Base-by-base conservation (phyloP, 2,329 filamentous ascomycete species). In the Colletotrichum neosansevieriae region DNA sequence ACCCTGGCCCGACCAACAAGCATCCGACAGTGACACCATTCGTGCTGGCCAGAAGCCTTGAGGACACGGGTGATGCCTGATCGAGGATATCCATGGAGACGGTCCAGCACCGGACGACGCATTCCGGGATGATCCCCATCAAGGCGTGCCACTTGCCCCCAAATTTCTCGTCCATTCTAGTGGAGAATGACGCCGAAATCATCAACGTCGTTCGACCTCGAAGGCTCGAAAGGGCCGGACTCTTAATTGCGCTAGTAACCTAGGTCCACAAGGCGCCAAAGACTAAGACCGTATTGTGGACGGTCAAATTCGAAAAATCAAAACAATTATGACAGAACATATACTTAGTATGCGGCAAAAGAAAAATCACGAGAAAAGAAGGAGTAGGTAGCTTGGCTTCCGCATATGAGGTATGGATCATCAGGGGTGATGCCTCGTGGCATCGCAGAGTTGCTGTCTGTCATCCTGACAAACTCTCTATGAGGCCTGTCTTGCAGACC, bases 111-210 rank as follows among this genome's bases (percentile, higher is more conserved):
- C 61, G 40, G 32, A 50, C 11, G 38, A 59, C 4, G 36, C 19
- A 17, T 42, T 38, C 66, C 12, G 54, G 61, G 61, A 50, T 60
- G 32, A 65, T 60, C 66, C 61, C 56, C n/a, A 44, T 38, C 50
- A 17, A 42, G 45, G 24, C 38, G 49, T 58, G n/a, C 32, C 45
- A 54, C 12, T 44, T 38, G 19, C 19, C 38, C 54, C 44, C 60
- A 47, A 42, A 32, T 29, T 49, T n/a, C n/a, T 58, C 17, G 42
- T 21, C 42, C 40, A n/a, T n/a, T 36, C 19, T 12, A 32, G 54
- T 65, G 65, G 65, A 49, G 60, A 65, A 64, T 6, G 21, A 24
- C 10, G 29, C 53, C 32, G 34, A 59, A 29, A 51, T 59, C 34
- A 44, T 44, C 45, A 49, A 56, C 54, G 9, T 65, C 54, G 40